A percentile compares a stretch with the other conserved stretches of the same genome.
phyloP scores from a whole-genome alignment of 495 filamentous ascomycete genomes.

The Collariella sp. region DNA sequence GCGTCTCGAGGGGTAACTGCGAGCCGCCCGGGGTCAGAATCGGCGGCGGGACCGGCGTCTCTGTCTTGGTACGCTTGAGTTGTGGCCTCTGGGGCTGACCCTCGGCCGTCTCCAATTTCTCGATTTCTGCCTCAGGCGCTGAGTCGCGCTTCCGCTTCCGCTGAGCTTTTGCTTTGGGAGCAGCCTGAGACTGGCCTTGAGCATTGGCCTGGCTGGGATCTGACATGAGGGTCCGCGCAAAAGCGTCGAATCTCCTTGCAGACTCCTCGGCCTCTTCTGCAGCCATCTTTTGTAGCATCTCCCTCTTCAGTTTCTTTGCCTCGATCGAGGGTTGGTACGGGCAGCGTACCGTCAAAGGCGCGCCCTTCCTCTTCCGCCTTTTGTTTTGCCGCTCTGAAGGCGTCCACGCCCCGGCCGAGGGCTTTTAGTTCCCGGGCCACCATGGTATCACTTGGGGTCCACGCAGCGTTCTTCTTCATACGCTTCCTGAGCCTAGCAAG shows the following conservation, averaged over 20 bases:
- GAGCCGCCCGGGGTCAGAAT: constrained; percentile 26
- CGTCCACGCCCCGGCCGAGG: constrained; percentile 67
- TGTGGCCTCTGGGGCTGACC: constrained; percentile 26
- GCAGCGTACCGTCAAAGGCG: constrained; percentile 46
- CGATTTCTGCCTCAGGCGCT: constrained; percentile 33
- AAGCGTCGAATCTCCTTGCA: constrained; percentile 45
- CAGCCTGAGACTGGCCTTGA: constrained; percentile 18
- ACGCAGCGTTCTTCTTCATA: constrained; percentile 98
- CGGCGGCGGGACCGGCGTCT: constrained; percentile 44
- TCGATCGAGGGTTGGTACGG: constrained; percentile 47
- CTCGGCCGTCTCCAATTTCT: constrained; percentile 33
- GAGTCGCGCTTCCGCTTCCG: constrained; percentile 51
- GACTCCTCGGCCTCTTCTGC: constrained; percentile 58
- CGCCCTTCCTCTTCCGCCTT: constrained; percentile 59
- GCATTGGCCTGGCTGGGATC: constrained; percentile 14
- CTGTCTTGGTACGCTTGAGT: constrained; percentile 51
- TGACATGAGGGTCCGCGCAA: constrained; percentile 45
- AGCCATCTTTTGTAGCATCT: constrained; percentile 59
- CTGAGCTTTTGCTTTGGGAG: constrained; percentile 27
- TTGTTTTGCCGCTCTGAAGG: constrained; percentile 60
- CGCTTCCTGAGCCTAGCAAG: constrained; percentile 84
- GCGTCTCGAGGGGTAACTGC: constrained; percentile 33
- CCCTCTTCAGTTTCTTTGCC: constrained; percentile 82
- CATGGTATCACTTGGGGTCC: constrained; percentile 95
- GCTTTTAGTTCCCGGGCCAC: constrained; percentile 76